These are phyloP conservation scores for Ophiognomonia clavigignenti-juglandacearum DNA, from an alignment of 2,329 filamentous ascomycete species.

Conservation along the genomic window DNA sequence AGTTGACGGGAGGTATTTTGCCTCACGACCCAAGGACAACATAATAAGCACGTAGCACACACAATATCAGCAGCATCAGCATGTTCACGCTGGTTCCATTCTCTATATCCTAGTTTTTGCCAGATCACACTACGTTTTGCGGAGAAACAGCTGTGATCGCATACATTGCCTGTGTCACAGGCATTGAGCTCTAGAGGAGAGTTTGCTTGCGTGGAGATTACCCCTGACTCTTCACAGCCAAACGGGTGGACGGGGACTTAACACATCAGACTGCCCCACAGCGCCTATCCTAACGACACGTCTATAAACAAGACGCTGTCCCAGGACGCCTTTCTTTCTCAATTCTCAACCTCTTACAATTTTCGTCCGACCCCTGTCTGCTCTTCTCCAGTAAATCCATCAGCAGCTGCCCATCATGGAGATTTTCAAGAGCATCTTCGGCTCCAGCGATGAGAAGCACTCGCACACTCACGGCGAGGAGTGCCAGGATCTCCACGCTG, in stretches of 20 bases:
- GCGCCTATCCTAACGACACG: slow-evolving; percentile 8
- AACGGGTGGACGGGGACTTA: too few species aligned
- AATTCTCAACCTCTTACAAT: neutral
- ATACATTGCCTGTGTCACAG: too few species aligned
- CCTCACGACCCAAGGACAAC: too few species aligned
- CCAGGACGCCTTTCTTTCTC: neutral
- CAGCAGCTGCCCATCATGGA: slow-evolving; percentile 16
- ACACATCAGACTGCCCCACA: slow-evolving; percentile 8
- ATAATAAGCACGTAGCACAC: too few species aligned
- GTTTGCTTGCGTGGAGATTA: slow-evolving; percentile 13
- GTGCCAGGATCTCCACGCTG: slow-evolving; percentile 36
- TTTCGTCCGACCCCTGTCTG: neutral
- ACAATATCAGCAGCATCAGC: too few species aligned
- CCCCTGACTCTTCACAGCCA: slow-evolving; percentile 14
- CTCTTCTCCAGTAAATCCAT: neutral
- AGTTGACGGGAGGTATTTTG: neutral
- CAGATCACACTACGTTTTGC: too few species aligned
- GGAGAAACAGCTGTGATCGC: too few species aligned
- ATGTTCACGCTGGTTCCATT: too few species aligned
- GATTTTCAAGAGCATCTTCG: slow-evolving; percentile 35
- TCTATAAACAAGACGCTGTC: slow-evolving; percentile 7
- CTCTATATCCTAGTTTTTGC: too few species aligned
- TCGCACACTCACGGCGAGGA: slow-evolving; percentile 40
- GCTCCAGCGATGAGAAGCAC: slow-evolving; percentile 33
- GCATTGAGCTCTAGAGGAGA: neutral